Base-by-base conservation (phyloP, 2,329 filamentous ascomycete genomes). In the Clonostachys chloroleuca region DNA sequence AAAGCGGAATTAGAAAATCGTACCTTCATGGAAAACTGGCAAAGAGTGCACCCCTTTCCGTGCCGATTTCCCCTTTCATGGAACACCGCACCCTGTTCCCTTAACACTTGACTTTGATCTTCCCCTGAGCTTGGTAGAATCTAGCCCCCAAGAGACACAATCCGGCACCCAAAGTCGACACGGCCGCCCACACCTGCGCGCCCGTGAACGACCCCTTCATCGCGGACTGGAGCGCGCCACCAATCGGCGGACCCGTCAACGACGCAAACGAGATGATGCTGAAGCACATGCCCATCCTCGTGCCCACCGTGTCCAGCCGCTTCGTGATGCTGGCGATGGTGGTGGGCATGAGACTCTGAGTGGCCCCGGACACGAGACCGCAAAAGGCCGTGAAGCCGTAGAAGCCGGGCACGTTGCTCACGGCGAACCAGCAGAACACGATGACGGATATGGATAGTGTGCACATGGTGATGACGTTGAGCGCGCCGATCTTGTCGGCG, bases 261-360 rank as follows among this genome's bases (percentile, higher is more conserved):
- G 65, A 61, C 2, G 65, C 65, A 41, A 70, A 57, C 0, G 66
- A 68, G 7, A 60, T 55, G 6, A 72, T 59, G 40, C 55, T 62
- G 12, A 72, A 72, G 1, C 62, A 65, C 68, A 72, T 72, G 9
- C 68, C 68, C 13, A 72, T 55, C 20, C 69, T 56, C 2, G 68
- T 68, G 0, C 68, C 68, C 2, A 69, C 59, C 3, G 57, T 68
- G 24, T 69, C 63, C 7, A 72, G 60, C 6, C 60, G 54, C 13
- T 59, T 60, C 0, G 69, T 70, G 10, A 72, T 67, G 40, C 65
- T 67, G 1, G 67, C 63, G 6, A 71, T 58, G 0, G 61, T 60
- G 1, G 68, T 68, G 0, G 68, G 62, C 48, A 68, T 67, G 2
- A 72, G 57, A 36, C 66, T 68, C 42, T 72, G 68, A n/a, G 68